phyloP scores from a whole-genome alignment of 179 eudicot species.

The Corrigiola litoralis region DNA sequence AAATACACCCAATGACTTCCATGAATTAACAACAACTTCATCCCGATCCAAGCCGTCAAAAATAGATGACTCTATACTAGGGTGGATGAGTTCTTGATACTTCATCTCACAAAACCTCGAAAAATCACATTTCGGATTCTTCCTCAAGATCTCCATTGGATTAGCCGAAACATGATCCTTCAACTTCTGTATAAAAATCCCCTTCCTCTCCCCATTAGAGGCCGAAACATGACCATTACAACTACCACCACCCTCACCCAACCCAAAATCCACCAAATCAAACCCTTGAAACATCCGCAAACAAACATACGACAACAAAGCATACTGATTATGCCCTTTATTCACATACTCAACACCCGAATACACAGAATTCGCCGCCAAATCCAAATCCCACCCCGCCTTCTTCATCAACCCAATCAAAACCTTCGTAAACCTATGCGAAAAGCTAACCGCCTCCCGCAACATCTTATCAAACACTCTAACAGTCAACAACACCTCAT shows the following conservation, averaged over 20 bases:
- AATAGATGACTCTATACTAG: conserved; percentile 77
- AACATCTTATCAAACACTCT: conserved; percentile 70
- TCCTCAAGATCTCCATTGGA: conserved; percentile 68
- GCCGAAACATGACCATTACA: conserved; percentile 25
- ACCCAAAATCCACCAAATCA: conserved; percentile 48
- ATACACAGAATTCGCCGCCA: conserved; percentile 61
- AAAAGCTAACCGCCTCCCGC: conserved; percentile 44
- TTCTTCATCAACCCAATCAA: conserved; percentile 77
- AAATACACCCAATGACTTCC: conserved; percentile 74
- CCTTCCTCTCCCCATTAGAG: conserved; percentile 19
- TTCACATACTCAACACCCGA: conserved; percentile 49
- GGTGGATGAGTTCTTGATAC: conserved; percentile 76
- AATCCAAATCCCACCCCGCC: conserved; percentile 84
- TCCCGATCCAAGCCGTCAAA: conserved; percentile 55
- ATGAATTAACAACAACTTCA: conserved; percentile 58
- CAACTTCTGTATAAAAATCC: conserved; percentile 40
- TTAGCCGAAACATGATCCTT: conserved; percentile 54
- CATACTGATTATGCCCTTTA: conserved; percentile 61
- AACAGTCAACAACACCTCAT: conserved; percentile 56
- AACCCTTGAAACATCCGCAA: conserved; percentile 75
- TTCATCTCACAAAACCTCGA: conserved; percentile 74
- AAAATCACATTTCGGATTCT: conserved; percentile 51
- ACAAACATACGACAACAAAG: conserved; percentile 72
- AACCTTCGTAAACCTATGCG: conserved; percentile 44
- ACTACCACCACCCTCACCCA: conserved; percentile 24